Evolutionary conservation across 768 basidiomycete species (phyloP).

Genomic region (Leccinum arenicola): DNA sequence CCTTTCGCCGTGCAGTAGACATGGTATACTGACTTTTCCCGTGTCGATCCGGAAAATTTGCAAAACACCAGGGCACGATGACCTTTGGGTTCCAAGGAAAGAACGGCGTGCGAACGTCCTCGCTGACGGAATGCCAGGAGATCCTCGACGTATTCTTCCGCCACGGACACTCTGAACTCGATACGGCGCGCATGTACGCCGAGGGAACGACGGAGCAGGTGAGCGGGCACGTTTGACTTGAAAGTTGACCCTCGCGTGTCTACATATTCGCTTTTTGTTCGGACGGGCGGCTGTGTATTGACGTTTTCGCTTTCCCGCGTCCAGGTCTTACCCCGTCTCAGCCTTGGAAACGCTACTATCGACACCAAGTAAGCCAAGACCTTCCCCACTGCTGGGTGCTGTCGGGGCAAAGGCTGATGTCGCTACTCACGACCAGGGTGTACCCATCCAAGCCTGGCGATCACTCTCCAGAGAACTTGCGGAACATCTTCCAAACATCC

Average conservation of each 20-base stretch:
- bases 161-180: conserved; percentile 45
- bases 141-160: conserved; percentile 44
- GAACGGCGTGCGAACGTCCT: conserved; percentile 39
- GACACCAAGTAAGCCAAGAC: conserved; percentile 47
- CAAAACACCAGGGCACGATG: conserved; percentile 40
- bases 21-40: neutral
- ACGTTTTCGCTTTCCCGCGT: neutral
- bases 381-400: neutral
- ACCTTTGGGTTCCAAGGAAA: conserved; percentile 42
- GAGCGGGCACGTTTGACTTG: neutral
- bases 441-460: conserved; percentile 41
- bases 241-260: neutral
- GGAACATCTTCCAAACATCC: conserved; percentile 46
- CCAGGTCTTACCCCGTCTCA: conserved; percentile 40
- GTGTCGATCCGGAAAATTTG: neutral
- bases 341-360: conserved; percentile 39
- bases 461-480: conserved; percentile 39
- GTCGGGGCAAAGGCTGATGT: neutral
- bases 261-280: neutral
- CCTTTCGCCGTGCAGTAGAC: neutral
- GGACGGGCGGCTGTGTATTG: neutral
- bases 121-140: conserved; percentile 37
- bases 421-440: conserved; percentile 29
- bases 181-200: conserved; percentile 50
- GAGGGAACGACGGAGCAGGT: conserved; percentile 57